Evolutionary conservation across 1,139 yeast species (phyloP).

Genomic region (Lodderomyces jiufengensis): DNA sequence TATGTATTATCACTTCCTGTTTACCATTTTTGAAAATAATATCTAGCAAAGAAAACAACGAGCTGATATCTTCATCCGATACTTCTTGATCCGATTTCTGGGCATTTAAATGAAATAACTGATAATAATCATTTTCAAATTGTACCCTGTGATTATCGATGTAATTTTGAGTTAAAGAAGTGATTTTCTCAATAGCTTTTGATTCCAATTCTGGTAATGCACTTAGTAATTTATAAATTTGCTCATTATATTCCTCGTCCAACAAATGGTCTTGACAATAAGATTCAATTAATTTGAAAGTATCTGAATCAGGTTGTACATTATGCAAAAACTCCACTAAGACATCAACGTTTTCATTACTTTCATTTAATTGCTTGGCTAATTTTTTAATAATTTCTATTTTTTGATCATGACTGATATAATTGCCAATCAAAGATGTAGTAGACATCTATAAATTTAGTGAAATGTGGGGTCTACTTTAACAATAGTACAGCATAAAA

Average conservation of each 20-base stretch:
- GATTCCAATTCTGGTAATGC: conserved; percentile 20
- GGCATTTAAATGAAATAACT: conserved; percentile 4
- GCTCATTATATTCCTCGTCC: conserved; percentile 9
- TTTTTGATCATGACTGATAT: conserved; percentile 26
- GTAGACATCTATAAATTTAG: conserved; percentile 14
- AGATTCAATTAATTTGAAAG: background rate
- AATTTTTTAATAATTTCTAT: conserved; percentile 23
- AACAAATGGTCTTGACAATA: background rate
- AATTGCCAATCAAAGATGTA: conserved; percentile 26
- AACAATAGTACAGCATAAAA: too few relatives aligned
- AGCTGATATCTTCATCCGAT: conserved; percentile 5
- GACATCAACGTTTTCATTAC: conserved; percentile 20
- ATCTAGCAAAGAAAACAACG: conserved; percentile 17
- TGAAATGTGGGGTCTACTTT: too few relatives aligned
- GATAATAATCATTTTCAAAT: conserved; percentile 6
- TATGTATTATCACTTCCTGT: background rate
- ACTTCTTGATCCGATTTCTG: background rate
- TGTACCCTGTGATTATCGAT: conserved; percentile 9
- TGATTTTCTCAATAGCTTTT: conserved; percentile 16
- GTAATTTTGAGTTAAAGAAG: conserved; percentile 7
- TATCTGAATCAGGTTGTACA: conserved; percentile 17
- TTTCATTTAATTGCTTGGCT: conserved; percentile 16
- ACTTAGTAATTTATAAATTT: conserved; percentile 16
- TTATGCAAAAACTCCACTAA: conserved; percentile 35
- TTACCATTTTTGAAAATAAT: conserved; percentile 11